Conservation (phyloP, 768 basidiomycete genomes). For the Mycena rebaudengoi region DNA sequence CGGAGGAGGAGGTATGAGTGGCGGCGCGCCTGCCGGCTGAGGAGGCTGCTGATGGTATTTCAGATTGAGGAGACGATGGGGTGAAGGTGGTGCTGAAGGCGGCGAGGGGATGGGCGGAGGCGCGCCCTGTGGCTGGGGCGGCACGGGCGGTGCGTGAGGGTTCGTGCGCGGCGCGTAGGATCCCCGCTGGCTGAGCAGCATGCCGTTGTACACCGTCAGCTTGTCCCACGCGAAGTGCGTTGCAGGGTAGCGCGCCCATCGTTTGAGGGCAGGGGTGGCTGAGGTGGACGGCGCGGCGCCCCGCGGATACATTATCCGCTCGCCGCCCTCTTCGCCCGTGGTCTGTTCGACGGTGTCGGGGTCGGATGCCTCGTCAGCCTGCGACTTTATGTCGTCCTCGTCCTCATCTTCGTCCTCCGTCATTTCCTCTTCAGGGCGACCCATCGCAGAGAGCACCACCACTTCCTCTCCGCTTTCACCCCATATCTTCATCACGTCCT, state of each 20-base stretch:
- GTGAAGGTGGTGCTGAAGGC: conserved; percentile 6
- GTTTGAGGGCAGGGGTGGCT: neutral
- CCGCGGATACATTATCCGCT: no score
- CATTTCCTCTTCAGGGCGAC: neutral
- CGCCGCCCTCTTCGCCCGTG: conserved; percentile 24
- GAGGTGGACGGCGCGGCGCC: neutral
- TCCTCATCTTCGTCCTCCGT: conserved; percentile 18
- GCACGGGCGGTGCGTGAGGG: conserved; percentile 6
- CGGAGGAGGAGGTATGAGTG: neutral
- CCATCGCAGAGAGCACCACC: conserved; percentile 1
- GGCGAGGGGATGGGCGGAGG: conserved; percentile 27
- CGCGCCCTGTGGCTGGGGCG: conserved; percentile 12
- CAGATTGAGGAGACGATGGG: neutral
- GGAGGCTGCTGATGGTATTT: no score
- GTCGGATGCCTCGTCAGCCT: neutral
- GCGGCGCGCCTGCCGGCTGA: neutral
- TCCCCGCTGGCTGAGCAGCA: conserved; percentile 46
- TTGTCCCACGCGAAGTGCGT: conserved; percentile 27
- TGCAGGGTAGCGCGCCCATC: conserved; percentile 18
- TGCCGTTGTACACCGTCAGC: conserved; percentile 33
- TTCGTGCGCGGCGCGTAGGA: conserved; percentile 39
- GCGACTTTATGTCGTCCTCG: neutral
- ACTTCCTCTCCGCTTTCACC: conserved; percentile 21
- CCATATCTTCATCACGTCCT: conserved; percentile 39
- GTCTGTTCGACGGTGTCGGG: no score